A percentile compares a stretch with the other conserved stretches of the same genome.
phyloP scores from a whole-genome alignment of 2,329 filamentous ascomycete species.

The Raffaelea arxii region DNA sequence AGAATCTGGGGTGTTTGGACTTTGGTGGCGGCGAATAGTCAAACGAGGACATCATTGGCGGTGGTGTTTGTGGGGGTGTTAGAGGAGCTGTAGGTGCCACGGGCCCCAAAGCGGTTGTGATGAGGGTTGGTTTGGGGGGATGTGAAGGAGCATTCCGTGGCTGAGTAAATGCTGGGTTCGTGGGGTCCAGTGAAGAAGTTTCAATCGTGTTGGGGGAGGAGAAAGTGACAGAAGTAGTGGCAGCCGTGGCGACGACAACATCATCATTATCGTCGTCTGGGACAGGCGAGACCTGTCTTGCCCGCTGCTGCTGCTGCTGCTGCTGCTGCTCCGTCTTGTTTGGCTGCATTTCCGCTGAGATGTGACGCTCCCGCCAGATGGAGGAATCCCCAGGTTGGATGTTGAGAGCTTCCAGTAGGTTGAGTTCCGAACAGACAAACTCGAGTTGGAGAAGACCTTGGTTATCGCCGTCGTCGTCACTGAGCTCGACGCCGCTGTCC shows the following conservation, averaged over 20 bases:
- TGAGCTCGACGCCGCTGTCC: constrained; percentile 10
- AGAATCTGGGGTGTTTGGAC: constrained; percentile 4
- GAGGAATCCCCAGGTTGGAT: constrained; percentile 13
- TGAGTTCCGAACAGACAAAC: constrained; percentile 10
- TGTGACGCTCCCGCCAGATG: too few species aligned
- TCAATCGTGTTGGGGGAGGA: too few species aligned
- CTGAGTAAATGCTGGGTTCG: constrained; percentile 8
- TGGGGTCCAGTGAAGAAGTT: too few species aligned
- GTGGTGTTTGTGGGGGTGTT: neutral
- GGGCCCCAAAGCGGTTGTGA: neutral
- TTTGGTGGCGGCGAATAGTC: neutral
- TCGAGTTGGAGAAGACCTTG: neutral
- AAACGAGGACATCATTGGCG: neutral
- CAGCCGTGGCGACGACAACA: too few species aligned
- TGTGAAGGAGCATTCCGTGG: constrained; percentile 6
- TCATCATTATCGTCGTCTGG: too few species aligned
- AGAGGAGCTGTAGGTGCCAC: neutral
- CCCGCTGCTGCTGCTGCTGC: constrained; percentile 2
- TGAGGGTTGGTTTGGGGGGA: neutral
- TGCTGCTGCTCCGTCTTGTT: constrained; percentile 3
- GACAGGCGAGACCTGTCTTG: too few species aligned
- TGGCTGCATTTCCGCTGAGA: too few species aligned
- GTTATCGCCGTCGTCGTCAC: neutral
- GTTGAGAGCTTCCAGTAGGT: constrained; percentile 20
- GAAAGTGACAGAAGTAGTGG: too few species aligned